These are phyloP conservation scores for Cercospora janseana DNA, from an alignment of 2,329 filamentous ascomycete species.

Conservation along the genomic window DNA sequence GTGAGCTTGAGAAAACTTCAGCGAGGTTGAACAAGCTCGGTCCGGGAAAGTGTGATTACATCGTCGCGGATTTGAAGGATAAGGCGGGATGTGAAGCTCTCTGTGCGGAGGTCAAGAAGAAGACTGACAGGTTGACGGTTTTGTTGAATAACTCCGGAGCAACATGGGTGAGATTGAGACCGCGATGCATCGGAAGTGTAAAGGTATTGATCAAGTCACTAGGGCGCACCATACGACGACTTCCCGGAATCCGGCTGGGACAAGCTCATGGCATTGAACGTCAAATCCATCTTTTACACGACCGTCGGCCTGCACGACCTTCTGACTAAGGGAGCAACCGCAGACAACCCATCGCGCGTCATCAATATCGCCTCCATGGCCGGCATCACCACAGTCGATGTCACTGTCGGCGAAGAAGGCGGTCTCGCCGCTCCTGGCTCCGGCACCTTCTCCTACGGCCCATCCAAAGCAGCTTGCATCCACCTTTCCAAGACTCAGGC, in stretches of 20 bases:
- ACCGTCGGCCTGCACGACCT: conserved; percentile 48
- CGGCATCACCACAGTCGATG: conserved; percentile 46
- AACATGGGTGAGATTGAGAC: conserved; percentile 31
- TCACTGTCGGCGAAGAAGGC: conserved; percentile 48
- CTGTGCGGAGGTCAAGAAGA: conserved; percentile 44
- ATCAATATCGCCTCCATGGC: conserved; percentile 50
- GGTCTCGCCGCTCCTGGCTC: conserved; percentile 51
- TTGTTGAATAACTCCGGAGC: conserved; percentile 50
- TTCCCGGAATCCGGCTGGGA: conserved; percentile 59
- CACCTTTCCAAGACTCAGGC: conserved; percentile 57
- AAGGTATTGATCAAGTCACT: conserved; percentile 2
- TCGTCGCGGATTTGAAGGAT: conserved; percentile 46
- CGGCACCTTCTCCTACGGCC: conserved; percentile 47
- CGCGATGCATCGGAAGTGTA: neutral
- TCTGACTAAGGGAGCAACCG: conserved; percentile 43
- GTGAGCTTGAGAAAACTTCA: conserved; percentile 46
- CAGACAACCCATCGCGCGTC: conserved; percentile 45
- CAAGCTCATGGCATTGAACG: conserved; percentile 49
- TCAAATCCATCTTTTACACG: conserved; percentile 45
- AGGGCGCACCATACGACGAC: conserved; percentile 56
- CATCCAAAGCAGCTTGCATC: conserved; percentile 52
- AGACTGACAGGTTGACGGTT: conserved; percentile 47
- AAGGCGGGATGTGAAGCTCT: conserved; percentile 46
- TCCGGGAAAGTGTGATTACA: conserved; percentile 47
- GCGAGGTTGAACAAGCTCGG: conserved; percentile 45